Percentiles rank a stretch among this genome's conserved stretches.
Evolutionary conservation across 1,284 basidiomycete species (phyloP).

Genomic region (Sanghuangporus baumii): DNA sequence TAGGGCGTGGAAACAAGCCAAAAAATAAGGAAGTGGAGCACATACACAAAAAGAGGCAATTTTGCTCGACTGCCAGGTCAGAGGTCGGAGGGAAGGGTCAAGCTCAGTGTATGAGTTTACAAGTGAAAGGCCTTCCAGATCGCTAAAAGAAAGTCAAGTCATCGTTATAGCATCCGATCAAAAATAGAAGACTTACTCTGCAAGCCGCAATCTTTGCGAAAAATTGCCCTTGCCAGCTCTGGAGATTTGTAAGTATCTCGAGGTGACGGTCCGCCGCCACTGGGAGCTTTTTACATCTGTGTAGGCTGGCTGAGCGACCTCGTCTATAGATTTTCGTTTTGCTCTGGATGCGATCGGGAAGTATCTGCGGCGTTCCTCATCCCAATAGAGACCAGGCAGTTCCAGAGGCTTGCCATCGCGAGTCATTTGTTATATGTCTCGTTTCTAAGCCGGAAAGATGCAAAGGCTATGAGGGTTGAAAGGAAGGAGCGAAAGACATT

Average conservation of each 20-base stretch:
- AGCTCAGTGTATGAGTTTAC: neutral
- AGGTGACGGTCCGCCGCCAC: neutral
- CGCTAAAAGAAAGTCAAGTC: neutral
- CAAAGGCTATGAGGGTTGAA: neutral
- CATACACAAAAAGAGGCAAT: slow-evolving; percentile 8
- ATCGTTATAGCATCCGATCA: neutral
- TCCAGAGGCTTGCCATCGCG: slow-evolving; percentile 12
- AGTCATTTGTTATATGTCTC: slow-evolving; percentile 1
- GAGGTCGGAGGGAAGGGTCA: slow-evolving; percentile 1
- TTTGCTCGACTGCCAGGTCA: neutral
- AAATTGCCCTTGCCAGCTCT: neutral
- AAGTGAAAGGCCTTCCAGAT: slow-evolving; percentile 4
- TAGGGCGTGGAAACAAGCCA: neutral
- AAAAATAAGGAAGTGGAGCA: neutral
- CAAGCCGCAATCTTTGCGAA: neutral
- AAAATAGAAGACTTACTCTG: slow-evolving; percentile 2
- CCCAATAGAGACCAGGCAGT: slow-evolving; percentile 15
- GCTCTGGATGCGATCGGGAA: slow-evolving; percentile 13
- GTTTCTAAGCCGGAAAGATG: neutral
- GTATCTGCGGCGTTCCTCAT: slow-evolving; percentile 11
- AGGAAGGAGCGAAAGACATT: neutral
- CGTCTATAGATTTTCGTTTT: slow-evolving; percentile 1
- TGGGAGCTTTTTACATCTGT: neutral
- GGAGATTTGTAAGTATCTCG: neutral
- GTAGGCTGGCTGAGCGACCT: neutral